These are phyloP conservation scores for Cyberlindnera japonica DNA, from an alignment of 805 yeast genomes.

Conservation along the genomic window DNA sequence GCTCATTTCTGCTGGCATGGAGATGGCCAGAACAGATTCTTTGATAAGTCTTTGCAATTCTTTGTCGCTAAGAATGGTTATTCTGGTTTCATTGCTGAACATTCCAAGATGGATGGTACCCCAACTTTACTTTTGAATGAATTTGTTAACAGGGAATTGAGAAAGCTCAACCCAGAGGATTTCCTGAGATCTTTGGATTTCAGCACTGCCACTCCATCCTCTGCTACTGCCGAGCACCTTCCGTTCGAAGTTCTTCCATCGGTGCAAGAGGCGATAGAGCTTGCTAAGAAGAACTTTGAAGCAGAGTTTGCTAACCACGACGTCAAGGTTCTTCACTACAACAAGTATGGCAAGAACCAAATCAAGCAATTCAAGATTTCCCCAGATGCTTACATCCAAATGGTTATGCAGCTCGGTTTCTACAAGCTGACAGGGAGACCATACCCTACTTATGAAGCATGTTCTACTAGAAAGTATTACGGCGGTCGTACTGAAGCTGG, in stretches of 20 bases:
- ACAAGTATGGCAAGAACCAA: conserved; percentile 79
- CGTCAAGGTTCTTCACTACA: conserved; percentile 73
- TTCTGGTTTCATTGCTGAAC: conserved; percentile 95
- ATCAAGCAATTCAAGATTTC: conserved; percentile 82
- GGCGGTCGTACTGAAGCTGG: conserved; percentile 95
- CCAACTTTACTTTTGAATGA: conserved; percentile 89
- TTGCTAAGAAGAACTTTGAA: conserved; percentile 56
- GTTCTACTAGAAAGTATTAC: conserved; percentile 85
- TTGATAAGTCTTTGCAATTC: conserved; percentile 87
- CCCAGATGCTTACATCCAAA: conserved; percentile 92
- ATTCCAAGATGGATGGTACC: conserved; percentile 97
- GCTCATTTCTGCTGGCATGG: conserved; percentile 92
- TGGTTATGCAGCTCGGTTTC: conserved; percentile 87
- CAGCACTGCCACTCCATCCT: conserved; percentile 2
- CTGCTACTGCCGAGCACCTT: conserved; percentile 31
- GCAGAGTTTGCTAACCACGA: conserved; percentile 57
- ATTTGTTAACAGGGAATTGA: conserved; percentile 56
- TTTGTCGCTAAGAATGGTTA: conserved; percentile 77
- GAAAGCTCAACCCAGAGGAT: conserved; percentile 38
- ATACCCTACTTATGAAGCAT: conserved; percentile 93
- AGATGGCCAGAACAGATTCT: conserved; percentile 86
- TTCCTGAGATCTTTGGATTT: conserved; percentile 24
- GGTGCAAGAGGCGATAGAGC: conserved; percentile 46
- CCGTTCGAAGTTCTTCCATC: conserved; percentile 57
- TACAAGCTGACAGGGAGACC: conserved; percentile 74